phyloP scores from a whole-genome alignment of 192 early-diverging fungal species.

The Diversispora eburnea region DNA sequence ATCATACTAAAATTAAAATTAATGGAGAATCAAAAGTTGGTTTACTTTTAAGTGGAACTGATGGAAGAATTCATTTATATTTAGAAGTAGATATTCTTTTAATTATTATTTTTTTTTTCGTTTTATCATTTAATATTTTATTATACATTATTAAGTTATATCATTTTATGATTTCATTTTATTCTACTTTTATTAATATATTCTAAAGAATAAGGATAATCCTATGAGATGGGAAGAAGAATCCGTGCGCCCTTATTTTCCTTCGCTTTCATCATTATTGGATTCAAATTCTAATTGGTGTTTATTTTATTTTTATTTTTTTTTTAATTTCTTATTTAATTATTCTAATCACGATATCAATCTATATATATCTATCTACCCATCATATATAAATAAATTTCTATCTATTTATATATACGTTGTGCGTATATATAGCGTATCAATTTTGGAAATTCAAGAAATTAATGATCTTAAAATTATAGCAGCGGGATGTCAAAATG shows the following conservation, averaged over 20 bases:
- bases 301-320: not conserved
- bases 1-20: conserved; percentile 4
- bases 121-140: not conserved
- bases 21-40: not conserved
- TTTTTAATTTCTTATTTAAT: not conserved
- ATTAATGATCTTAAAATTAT: conserved; percentile 15
- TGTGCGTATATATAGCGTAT: not conserved
- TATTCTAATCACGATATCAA: too few relatives aligned
- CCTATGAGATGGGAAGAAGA: conserved; percentile 2
- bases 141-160: not conserved
- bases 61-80: conserved; percentile 24
- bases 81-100: not conserved
- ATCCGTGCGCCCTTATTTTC: conserved; percentile 5
- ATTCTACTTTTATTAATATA: too few relatives aligned
- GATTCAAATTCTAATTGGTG: not conserved
- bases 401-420: not conserved
- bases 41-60: conserved; percentile 26
- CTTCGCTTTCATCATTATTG: conserved; percentile 2
- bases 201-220: not conserved
- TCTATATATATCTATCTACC: not conserved
- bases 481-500: conserved; percentile 29
- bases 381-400: too few relatives aligned
- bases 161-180: not conserved
- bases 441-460: conserved; percentile 23
- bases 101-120: not conserved